These are phyloP conservation scores for Colletotrichum sp. DNA, from an alignment of 2,329 filamentous ascomycete genomes.

Conservation along the genomic window DNA sequence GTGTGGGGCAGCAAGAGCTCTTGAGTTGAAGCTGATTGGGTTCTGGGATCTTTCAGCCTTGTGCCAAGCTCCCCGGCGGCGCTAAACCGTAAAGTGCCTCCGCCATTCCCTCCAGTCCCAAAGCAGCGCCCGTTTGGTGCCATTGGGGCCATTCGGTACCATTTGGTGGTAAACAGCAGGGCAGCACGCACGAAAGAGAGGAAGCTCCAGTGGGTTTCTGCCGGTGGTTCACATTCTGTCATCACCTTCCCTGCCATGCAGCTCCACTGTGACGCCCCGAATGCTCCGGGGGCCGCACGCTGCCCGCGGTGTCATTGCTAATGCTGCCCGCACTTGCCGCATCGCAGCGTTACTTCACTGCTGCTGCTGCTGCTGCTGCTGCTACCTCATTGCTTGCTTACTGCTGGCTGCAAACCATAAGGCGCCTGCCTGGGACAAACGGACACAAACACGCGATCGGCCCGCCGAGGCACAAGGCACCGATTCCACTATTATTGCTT, in stretches of 20 bases:
- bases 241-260: conserved; percentile 13
- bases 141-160: not conserved
- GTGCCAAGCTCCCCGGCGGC: not conserved
- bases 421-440: not conserved
- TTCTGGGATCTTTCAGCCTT: conserved; percentile 2
- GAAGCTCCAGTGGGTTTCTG: not conserved
- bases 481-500: not conserved
- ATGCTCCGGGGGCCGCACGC: not conserved
- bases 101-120: not conserved
- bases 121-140: not conserved
- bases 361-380: not conserved
- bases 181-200: not conserved
- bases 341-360: not conserved
- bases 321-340: not conserved
- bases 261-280: not conserved
- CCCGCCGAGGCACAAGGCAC: conserved; percentile 2
- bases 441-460: not conserved
- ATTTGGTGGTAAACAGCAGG: not conserved
- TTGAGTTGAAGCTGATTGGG: not conserved
- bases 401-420: not conserved
- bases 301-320: not conserved
- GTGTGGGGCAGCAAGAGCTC: not conserved
- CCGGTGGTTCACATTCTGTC: not conserved
- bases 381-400: not conserved
- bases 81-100: not conserved